Evolutionary conservation across 2,329 filamentous ascomycete genomes (phyloP), one percentile per base, ranked within the genome.

Genomic region (Gliomastix tumulicola): DNA sequence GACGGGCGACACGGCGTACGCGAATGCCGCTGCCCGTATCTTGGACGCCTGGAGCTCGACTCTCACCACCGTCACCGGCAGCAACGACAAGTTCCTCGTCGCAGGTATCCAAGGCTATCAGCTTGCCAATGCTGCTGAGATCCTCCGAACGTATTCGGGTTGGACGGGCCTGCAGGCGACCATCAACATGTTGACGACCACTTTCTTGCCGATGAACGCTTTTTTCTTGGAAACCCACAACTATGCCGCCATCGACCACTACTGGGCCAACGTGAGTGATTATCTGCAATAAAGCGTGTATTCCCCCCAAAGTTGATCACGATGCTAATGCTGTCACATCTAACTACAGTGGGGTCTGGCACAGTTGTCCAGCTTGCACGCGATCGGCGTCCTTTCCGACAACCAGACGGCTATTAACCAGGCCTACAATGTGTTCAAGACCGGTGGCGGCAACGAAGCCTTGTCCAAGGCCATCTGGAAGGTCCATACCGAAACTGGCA

Each of bases 41-140:
- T 46, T 69, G 6, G 52, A 59, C 32, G 56, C 48, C 3, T 69
- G 64, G 65, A 47, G 48, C 12, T 44, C 44, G 6, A 61, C 55
- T 2, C 40, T 66, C 6, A 51, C 45, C 1, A 32, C 34, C 3
- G 55, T 67, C 23, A 42, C 39, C 12, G 63, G 63, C 0, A 54
- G 40, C 17, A 45, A 49, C 5, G 63, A 68, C 23, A 51, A 41
- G 0, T 49, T 56, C 8, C 41, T 47, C 6, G 33, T 19, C 10
- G 33, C 33, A 9, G 65, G 66, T 0, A 42, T 70, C 3, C 63
- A 70, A 22, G 66, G 66, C 0, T 68, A 68, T 37, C 51, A 70
- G 41, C 48, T 69, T 11, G 66, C 65, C n/a, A 70, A 69, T 32
- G 65, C 60, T 0, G 66, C 55, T 1, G 66, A 70, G 40, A 49